Percentiles rank a stretch among this genome's conserved stretches.
Evolutionary conservation across 1,139 yeast genomes (phyloP).

Genomic region (Pneumocystis canis): DNA sequence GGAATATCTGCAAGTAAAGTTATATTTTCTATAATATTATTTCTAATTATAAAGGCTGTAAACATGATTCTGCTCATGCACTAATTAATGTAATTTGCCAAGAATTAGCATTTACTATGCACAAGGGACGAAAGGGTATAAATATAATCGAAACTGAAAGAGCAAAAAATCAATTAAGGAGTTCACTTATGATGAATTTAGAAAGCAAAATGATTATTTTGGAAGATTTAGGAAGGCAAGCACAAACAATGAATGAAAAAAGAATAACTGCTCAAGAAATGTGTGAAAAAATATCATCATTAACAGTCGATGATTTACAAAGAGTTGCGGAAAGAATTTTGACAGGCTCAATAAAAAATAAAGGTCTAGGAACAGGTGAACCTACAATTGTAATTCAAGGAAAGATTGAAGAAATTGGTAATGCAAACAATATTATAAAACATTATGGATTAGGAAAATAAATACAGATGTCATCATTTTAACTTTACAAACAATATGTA

Average conservation of each 20-base stretch:
- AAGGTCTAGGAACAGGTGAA: constrained; percentile 40
- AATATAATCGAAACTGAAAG: constrained; percentile 61
- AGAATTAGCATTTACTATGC: constrained; percentile 11
- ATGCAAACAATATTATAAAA: constrained; percentile 49
- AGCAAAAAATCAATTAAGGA: constrained; percentile 81
- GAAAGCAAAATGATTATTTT: constrained; percentile 83
- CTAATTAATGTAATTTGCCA: constrained; percentile 11
- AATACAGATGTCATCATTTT: neutral
- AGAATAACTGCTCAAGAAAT: constrained; percentile 70
- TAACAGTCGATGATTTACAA: constrained; percentile 53
- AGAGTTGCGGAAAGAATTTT: constrained; percentile 64
- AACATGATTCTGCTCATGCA: constrained; percentile 9
- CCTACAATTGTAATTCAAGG: constrained; percentile 89
- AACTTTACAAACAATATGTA: neutral
- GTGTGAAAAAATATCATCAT: constrained; percentile 57
- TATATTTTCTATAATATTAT: neutral
- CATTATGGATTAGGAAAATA: constrained; percentile 56
- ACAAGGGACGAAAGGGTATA: constrained; percentile 37
- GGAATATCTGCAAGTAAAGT: constrained; percentile 50
- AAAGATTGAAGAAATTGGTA: constrained; percentile 70
- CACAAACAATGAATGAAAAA: constrained; percentile 59
- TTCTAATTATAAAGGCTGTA: neutral
- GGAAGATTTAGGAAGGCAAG: constrained; percentile 91
- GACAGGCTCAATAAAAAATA: constrained; percentile 44
- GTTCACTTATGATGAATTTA: constrained; percentile 82